Conservation (phyloP, 371 early-diverging fungal species). For the Rhizomucor pusillus region DNA sequence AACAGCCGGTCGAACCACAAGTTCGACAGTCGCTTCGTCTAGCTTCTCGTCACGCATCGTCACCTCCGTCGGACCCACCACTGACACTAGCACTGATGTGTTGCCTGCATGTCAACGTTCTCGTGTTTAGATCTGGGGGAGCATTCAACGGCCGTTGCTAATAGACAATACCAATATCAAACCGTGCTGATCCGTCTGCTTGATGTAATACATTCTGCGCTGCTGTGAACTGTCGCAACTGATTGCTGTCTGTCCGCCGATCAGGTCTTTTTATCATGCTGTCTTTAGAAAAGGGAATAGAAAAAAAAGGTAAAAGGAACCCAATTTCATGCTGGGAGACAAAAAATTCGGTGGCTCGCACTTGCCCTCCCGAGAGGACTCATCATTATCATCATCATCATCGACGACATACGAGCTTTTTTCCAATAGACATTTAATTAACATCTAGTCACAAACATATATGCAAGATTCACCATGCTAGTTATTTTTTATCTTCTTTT, state of each 20-base stretch:
- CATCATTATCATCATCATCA: no score
- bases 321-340: neutral
- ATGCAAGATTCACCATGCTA: no score
- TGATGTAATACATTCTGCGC: slow-evolving; percentile 65
- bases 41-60: slow-evolving; percentile 81
- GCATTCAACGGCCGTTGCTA: neutral
- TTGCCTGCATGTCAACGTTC: slow-evolving; percentile 44
- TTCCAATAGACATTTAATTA: no score
- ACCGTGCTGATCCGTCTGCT: slow-evolving; percentile 84
- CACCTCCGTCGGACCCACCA: slow-evolving; percentile 88
- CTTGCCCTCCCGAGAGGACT: no score
- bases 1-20: slow-evolving; percentile 70
- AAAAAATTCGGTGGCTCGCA: neutral
- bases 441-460: no score
- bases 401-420: no score
- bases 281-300: neutral
- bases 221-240: slow-evolving; percentile 59
- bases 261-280: slow-evolving; percentile 34
- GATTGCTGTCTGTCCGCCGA: slow-evolving; percentile 35
- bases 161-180: slow-evolving; percentile 59
- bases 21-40: slow-evolving; percentile 83
- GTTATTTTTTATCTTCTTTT: no score
- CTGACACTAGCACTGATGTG: slow-evolving; percentile 77
- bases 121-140: neutral
- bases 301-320: neutral